Conservation (phyloP, 1,284 basidiomycete genomes). For the Sanghuangporus baumii region DNA sequence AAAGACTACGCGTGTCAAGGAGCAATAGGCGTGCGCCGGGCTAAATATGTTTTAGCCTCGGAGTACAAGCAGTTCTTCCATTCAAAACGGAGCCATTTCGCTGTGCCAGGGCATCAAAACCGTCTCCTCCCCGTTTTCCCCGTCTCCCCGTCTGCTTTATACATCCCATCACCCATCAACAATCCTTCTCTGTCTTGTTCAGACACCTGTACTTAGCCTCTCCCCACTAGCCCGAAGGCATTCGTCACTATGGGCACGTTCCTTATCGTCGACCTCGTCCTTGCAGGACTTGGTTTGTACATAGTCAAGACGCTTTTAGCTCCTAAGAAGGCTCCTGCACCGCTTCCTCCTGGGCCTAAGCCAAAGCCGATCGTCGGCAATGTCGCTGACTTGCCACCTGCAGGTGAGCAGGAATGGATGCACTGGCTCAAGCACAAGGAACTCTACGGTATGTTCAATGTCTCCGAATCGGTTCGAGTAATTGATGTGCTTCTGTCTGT, state of each 20-base stretch:
- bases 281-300: constrained; percentile 12
- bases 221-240: background rate
- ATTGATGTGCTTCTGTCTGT: background rate
- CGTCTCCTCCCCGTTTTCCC: background rate
- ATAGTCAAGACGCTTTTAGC: constrained; percentile 8
- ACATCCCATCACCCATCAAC: background rate
- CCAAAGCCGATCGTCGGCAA: constrained; percentile 18
- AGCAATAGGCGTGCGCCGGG: background rate
- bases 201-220: background rate
- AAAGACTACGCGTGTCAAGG: background rate
- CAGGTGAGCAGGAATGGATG: constrained; percentile 17
- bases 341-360: constrained; percentile 9
- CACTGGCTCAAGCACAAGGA: constrained; percentile 16
- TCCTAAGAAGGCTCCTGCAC: constrained; percentile 7
- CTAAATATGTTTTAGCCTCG: background rate
- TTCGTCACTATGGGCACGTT: constrained; percentile 4
- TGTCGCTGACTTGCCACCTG: constrained; percentile 14
- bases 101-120: constrained; percentile 51
- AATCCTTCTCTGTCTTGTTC: background rate
- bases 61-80: constrained; percentile 31
- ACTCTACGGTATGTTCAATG: constrained; percentile 14
- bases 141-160: background rate
- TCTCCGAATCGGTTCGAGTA: background rate
- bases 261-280: constrained; percentile 5
- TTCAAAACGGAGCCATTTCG: constrained; percentile 74